Evolutionary conservation across 192 early-diverging fungal species (phyloP), one percentile per base, ranked within the genome.

Genomic region (Coemansia asiatica): DNA sequence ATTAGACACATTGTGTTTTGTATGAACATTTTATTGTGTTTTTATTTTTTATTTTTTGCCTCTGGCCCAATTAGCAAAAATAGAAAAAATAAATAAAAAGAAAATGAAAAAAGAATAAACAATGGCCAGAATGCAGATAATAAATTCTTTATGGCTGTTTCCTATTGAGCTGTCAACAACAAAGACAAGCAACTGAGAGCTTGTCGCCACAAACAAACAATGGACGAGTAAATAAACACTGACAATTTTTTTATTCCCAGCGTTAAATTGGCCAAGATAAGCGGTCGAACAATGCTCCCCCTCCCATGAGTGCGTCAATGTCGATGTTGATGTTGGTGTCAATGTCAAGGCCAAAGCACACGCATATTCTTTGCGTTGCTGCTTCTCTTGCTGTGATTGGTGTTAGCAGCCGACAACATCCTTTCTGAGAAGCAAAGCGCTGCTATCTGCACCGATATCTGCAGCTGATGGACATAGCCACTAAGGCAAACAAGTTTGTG

Each of bases 151-250:
- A 44, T 44, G 40, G 40, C 13, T 44, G 40, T 44, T 15, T n/a
- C n/a, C 16, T 44, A 44, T 44, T 44, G 40, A 44, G 40, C 40
- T 16, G 40, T 18, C 9, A 13, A 44, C 40, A 44, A 44, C 40
- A 44, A 44, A 44, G 40, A 1, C 40, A 44, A 44, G 22, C 54
- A 26, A 56, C 26, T 56, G 54, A 29, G 54, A 56, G 28, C 28
- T n/a, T 13, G 27, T 56, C 54, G 54, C 54, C 54, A 56, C 54
- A 56, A 56, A 21, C 54, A 29, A 31, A 56, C 54, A 56, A 56
- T 56, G 54, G 15, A 19, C 54, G 4, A 56, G 16, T 16, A 56
- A 56, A 29, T 26, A 21, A 31, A 56, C 54, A 29, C 54, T 29
- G 27, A 19, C 54, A 56, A 29, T 56, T 18, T 56, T 56, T 26